phyloP scores from a whole-genome alignment of 306 rosid genomes.

The Trifolium pratense region DNA sequence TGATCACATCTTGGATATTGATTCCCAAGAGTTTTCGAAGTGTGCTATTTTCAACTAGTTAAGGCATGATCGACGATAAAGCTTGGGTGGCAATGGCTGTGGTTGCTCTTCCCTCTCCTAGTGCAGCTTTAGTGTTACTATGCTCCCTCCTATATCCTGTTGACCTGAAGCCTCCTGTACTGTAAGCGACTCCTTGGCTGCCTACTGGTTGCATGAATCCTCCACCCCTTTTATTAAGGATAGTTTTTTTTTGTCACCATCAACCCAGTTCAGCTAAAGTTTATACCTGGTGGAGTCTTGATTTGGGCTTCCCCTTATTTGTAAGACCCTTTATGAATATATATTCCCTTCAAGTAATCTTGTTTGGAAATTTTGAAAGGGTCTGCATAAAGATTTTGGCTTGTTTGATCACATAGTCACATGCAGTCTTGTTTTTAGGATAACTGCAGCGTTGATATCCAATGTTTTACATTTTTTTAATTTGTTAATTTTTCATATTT shows the following conservation, averaged over 20 bases:
- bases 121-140: background rate
- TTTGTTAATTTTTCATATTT: constrained; percentile 23
- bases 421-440: constrained; percentile 10
- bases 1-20: background rate
- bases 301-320: background rate
- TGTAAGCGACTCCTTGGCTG: background rate
- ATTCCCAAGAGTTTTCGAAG: background rate
- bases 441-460: constrained; percentile 9
- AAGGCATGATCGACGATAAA: background rate
- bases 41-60: background rate
- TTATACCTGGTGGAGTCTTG: background rate
- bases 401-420: constrained; percentile 2
- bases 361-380: constrained; percentile 4
- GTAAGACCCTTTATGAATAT: background rate
- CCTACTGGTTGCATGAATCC: background rate
- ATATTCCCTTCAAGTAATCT: background rate
- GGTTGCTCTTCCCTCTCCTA: background rate
- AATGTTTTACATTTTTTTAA: constrained; percentile 15
- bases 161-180: background rate
- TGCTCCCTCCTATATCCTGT: background rate
- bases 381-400: constrained; percentile 13
- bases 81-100: background rate
- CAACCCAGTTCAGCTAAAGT: constrained; percentile 5
- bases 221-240: background rate
- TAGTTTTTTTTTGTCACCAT: background rate